Evolutionary conservation across 2,329 filamentous ascomycete genomes (phyloP).

Genomic region (Cercospora sp.): DNA sequence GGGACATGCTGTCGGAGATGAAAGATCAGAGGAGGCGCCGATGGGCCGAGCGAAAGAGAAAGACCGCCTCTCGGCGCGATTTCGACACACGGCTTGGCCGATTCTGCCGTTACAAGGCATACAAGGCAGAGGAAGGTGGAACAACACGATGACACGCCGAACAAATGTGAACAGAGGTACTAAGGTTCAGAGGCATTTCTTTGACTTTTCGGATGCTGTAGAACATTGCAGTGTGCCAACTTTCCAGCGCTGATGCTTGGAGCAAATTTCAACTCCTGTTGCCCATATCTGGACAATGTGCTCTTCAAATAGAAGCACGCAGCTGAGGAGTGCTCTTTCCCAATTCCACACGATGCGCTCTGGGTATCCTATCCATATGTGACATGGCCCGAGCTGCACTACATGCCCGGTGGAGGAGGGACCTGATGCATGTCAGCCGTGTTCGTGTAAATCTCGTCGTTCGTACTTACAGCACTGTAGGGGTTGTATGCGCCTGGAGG

Average conservation of each 20-base stretch:
- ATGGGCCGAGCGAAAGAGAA: background rate
- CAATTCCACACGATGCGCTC: background rate
- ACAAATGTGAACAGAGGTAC: background rate
- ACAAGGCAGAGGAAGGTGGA: background rate
- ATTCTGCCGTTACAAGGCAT: background rate
- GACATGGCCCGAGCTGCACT: background rate
- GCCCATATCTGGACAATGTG: background rate
- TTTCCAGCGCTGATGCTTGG: background rate
- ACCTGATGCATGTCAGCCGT: constrained; percentile 1
- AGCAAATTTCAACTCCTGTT: background rate
- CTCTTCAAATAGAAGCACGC: background rate
- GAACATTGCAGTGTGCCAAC: background rate
- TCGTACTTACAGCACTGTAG: constrained; percentile 10
- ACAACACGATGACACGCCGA: background rate
- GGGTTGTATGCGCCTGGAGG: constrained; percentile 9
- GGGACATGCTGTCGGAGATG: background rate
- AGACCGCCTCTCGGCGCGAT: background rate
- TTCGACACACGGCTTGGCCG: background rate
- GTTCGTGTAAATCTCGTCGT: background rate
- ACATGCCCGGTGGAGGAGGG: constrained; percentile 13
- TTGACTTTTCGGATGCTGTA: background rate
- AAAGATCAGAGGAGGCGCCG: background rate
- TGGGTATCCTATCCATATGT: background rate
- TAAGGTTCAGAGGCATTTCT: background rate
- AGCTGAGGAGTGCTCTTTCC: background rate